A percentile compares a stretch with the other conserved stretches of the same genome.
Conservation (phyloP, 352 stramenopile species). For the Aphanomyces euteiches region DNA sequence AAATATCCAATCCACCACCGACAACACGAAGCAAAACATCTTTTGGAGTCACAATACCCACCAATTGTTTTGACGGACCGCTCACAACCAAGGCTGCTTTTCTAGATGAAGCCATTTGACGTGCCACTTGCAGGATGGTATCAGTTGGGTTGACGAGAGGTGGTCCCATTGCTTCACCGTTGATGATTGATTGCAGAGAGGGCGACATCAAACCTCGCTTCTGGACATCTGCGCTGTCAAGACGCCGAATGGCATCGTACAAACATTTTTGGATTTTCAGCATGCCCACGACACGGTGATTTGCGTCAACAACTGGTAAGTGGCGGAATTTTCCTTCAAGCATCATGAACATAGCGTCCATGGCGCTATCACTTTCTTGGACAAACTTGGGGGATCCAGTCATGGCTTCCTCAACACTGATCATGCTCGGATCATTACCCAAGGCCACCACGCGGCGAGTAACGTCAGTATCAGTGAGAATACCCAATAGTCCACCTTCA, state of each 20-base stretch:
- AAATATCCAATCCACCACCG: conserved; percentile 86
- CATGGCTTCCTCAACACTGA: conserved; percentile 81
- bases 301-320: conserved; percentile 91
- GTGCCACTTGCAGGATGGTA: conserved; percentile 80
- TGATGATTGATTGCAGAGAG: conserved; percentile 75
- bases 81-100: conserved; percentile 83
- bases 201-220: conserved; percentile 68
- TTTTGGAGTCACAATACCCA: conserved; percentile 97
- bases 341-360: conserved; percentile 91
- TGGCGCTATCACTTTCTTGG: conserved; percentile 81
- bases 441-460: conserved; percentile 80
- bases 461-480: conserved; percentile 93
- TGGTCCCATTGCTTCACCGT: conserved; percentile 61
- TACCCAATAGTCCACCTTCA: conserved; percentile 88
- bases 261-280: conserved; percentile 98
- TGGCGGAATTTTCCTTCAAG: conserved; percentile 93
- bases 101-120: conserved; percentile 76
- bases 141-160: conserved; percentile 72
- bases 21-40: conserved; percentile 95
- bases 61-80: conserved; percentile 72
- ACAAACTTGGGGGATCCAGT: conserved; percentile 87
- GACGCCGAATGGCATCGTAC: conserved; percentile 96
- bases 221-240: conserved; percentile 91
- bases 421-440: conserved; percentile 80
- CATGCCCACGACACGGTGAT: conserved; percentile 91